Evolutionary conservation across 352 stramenopile genomes (phyloP), one percentile per base, ranked within the genome.

Genomic region (Globisporangium spinosum): DNA sequence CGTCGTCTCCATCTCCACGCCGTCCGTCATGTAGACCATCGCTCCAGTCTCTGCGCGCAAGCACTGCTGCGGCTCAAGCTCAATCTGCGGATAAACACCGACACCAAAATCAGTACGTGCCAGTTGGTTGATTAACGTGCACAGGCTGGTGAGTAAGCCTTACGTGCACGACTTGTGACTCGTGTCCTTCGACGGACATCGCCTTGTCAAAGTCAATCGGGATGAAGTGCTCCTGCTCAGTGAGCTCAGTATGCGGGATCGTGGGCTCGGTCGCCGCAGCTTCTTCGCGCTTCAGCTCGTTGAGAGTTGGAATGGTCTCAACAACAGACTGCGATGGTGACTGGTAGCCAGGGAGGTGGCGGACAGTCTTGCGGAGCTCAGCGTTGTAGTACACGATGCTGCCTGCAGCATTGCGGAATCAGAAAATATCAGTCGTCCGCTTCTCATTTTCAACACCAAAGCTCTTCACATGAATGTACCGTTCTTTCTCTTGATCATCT

Each of bases 21-120:
- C 90, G 38, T 98, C 81, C 7, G 92, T 98, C 94, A 98, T 98
- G 78, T 98, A 98, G 55, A 98, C 90, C 88, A 98, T 98, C 17
- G 94, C 89, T 7, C 94, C 94, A 15, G 82, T 96, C 73, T 98
- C 94, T 6, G 94, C 93, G 35, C 95, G 82, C 38, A 98, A 73
- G 29, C 94, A 91, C 76, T 98, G 91, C 43, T 97, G 87, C 25
- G 88, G 89, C 73, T 94, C 77, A 6, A 98, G 76, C 45, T 95
- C 82, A 51, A 98, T 86, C 75, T 91, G 20, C 12, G 3, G 29
- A 10, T 8, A 20, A 15, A 27, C 73, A 66, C 29, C 20, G n/a
- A 13, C 15, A 23, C 23, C 8, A 64, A 22, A 15, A 53, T 38
- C 22, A 25, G 22, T 17, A 63, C 3, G 22, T 7, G 12, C 15